Conservation (phyloP, 371 early-diverging fungal species). For the Massospora cicadina region DNA sequence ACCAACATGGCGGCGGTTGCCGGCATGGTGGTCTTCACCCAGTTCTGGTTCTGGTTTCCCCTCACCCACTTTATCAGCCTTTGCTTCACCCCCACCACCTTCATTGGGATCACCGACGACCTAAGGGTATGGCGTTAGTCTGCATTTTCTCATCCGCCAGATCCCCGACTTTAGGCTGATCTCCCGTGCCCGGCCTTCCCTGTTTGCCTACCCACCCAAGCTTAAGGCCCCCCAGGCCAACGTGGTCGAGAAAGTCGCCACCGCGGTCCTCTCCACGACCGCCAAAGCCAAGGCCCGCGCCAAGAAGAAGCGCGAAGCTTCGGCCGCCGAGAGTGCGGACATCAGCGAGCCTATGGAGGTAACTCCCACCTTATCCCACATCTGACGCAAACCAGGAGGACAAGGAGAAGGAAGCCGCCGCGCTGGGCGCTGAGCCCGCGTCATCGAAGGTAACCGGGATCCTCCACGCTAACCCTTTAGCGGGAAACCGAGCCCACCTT, state of each 20-base stretch:
- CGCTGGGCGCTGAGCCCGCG: constrained; percentile 17
- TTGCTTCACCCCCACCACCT: constrained; percentile 84
- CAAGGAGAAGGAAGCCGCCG: constrained; percentile 22
- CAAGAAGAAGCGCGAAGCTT: constrained; percentile 50
- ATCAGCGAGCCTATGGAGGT: background rate
- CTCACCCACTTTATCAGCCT: constrained; percentile 85
- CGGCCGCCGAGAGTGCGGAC: background rate
- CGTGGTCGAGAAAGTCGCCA: constrained; percentile 60
- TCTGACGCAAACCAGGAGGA: constrained; percentile 22
- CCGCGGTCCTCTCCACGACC: constrained; percentile 89
- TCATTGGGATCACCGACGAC: constrained; percentile 85
- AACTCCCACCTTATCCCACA: background rate
- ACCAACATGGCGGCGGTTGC: constrained; percentile 86
- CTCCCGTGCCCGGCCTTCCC: constrained; percentile 65
- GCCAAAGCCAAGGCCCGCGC: constrained; percentile 81
- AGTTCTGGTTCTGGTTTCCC: constrained; percentile 99
- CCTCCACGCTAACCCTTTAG: constrained; percentile 5
- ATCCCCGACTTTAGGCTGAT: constrained; percentile 72
- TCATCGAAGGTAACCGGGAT: background rate
- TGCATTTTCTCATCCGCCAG: constrained; percentile 14
- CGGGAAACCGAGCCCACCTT: constrained; percentile 41
- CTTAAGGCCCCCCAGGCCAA: constrained; percentile 43
- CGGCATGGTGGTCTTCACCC: constrained; percentile 92
- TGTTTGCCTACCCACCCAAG: constrained; percentile 84
- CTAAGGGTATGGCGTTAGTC: constrained; percentile 28